Percentiles rank a stretch among this genome's conserved stretches.
Conservation (phyloP, 805 yeast genomes). For the Zygosaccharomyces lentus region DNA sequence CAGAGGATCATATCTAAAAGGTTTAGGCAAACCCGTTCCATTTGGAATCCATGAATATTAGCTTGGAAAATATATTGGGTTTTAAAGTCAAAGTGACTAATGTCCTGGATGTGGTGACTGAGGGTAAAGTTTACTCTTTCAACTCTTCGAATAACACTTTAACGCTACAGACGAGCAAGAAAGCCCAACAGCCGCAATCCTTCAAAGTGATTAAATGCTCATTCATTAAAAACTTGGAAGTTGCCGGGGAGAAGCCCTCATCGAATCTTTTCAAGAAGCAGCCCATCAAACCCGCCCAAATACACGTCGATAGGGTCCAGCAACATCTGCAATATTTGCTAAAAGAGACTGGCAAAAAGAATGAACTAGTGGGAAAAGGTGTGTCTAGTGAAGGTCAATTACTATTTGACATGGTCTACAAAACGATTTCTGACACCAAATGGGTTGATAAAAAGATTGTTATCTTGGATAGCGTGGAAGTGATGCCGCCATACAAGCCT, state of each 20-base stretch:
- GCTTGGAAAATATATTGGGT: slow-evolving; percentile 30
- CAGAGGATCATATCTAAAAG: background rate
- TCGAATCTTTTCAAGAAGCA: slow-evolving; percentile 32
- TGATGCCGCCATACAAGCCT: slow-evolving; percentile 43
- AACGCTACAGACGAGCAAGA: slow-evolving; percentile 30
- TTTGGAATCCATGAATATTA: slow-evolving; percentile 25
- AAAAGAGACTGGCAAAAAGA: slow-evolving; percentile 23
- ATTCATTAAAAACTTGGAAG: slow-evolving; percentile 51
- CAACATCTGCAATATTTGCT: slow-evolving; percentile 26
- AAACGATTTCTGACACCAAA: slow-evolving; percentile 42
- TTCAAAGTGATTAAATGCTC: slow-evolving; percentile 54
- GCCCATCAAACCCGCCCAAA: slow-evolving; percentile 34
- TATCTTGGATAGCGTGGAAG: slow-evolving; percentile 44
- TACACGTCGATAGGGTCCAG: slow-evolving; percentile 30
- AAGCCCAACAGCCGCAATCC: slow-evolving; percentile 21
- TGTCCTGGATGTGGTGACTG: slow-evolving; percentile 49
- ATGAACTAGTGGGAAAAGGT: slow-evolving; percentile 34
- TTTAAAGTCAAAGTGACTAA: slow-evolving; percentile 58
- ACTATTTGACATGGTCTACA: slow-evolving; percentile 42
- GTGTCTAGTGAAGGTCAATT: slow-evolving; percentile 42
- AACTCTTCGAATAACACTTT: slow-evolving; percentile 41
- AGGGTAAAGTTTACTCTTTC: slow-evolving; percentile 64
- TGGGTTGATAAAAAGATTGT: slow-evolving; percentile 45
- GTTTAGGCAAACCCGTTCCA: background rate
- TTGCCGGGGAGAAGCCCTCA: slow-evolving; percentile 38